Evolutionary conservation across 345 rosid species (phyloP), one percentile per base, ranked within the genome.

Genomic region (Barbarea vulgaris): DNA sequence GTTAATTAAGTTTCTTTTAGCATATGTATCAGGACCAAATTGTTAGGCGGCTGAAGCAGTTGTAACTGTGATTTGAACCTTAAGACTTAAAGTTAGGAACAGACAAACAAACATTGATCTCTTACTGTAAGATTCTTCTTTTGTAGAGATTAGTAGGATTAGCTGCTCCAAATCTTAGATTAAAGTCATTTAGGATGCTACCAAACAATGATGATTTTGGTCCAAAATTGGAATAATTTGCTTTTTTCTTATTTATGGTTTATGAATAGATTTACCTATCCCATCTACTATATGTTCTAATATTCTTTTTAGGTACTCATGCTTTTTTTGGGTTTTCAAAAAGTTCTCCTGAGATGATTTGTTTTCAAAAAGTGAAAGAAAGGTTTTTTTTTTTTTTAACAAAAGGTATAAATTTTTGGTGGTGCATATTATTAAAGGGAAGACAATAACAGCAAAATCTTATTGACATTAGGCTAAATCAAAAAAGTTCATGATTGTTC

Each of bases 81-180:
- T 27, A 50, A 39, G 63, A 39, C 44, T 51, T 18, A 19, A 31
- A 67, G 18, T 59, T 75, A 57, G 21, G 74, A 33, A 50, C 50
- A 55, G 63, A 22, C 44, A 67, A 67, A 67, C 9, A 59, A 41
- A 39, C 27, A 60, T 60, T 75, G 62, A 59, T 75, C 47, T 75
- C 54, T 74, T 57, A 59, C 65, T 24, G 67, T 66, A 74, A 56
- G 59, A 56, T 74, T 46, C 22, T 39, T 75, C 36, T 39, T 50
- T 50, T 75, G 55, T 67, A 67, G 25, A 58, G n/a, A 56, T 34
- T 47, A 24, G 51, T 31, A 28, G 44, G 46, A 52, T 22, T 39
- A 30, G 17, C 42, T 73, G 44, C 54, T 73, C 31, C 48, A 22
- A 5, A 15, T 70, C 46, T 57, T 71, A 33, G 36, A 46, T 70